Conservation (phyloP, 768 basidiomycete genomes). For the Suillus bovinus region DNA sequence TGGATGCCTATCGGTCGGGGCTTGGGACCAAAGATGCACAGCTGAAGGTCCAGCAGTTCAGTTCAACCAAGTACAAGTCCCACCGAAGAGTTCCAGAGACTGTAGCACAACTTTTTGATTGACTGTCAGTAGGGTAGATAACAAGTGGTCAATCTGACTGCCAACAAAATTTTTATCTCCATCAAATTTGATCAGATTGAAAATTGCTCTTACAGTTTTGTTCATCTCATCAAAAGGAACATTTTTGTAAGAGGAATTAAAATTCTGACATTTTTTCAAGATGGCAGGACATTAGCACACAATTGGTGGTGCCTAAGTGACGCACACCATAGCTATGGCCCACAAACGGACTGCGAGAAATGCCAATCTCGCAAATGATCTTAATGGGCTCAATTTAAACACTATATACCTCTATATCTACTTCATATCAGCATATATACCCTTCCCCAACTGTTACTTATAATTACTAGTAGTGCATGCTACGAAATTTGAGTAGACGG, state of each 20-base stretch:
- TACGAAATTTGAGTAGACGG: too few relatives aligned
- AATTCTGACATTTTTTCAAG: too few relatives aligned
- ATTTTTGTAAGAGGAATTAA: background rate
- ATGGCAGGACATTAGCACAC: too few relatives aligned
- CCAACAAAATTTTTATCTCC: background rate
- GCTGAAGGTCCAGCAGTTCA: constrained; percentile 12
- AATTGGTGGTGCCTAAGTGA: too few relatives aligned
- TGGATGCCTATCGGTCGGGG: constrained; percentile 14
- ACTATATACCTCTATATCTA: too few relatives aligned
- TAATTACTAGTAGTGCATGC: too few relatives aligned
- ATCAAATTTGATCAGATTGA: constrained; percentile 9
- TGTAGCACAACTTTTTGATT: background rate
- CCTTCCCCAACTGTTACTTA: too few relatives aligned
- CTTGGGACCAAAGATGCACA: constrained; percentile 18
- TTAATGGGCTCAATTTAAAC: too few relatives aligned
- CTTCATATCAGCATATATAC: too few relatives aligned
- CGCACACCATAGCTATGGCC: too few relatives aligned
- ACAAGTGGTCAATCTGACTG: background rate
- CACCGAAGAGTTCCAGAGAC: background rate
- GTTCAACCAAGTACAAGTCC: constrained; percentile 11
- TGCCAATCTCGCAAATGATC: too few relatives aligned
- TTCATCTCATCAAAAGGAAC: background rate
- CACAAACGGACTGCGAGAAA: too few relatives aligned
- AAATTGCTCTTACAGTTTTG: constrained; percentile 3
- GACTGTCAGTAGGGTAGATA: background rate